Percentiles rank a stretch among this genome's conserved stretches.
These are phyloP conservation scores for Blastobotrys americana DNA, from an alignment of 805 yeast species.

Conservation along the genomic window DNA sequence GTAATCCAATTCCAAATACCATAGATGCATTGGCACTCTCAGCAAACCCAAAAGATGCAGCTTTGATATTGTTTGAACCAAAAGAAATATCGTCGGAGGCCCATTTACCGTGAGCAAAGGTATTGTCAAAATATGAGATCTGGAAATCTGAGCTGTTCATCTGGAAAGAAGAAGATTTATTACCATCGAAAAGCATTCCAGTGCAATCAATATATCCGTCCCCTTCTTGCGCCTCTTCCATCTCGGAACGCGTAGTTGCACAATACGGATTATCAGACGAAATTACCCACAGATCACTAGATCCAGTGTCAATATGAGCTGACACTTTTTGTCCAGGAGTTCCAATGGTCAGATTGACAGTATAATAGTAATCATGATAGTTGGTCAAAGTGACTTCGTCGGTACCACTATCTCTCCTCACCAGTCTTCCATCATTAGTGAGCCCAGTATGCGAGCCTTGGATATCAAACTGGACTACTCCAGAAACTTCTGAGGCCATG, in stretches of 20 bases:
- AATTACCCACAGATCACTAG: slow-evolving; percentile 66
- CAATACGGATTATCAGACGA: slow-evolving; percentile 41
- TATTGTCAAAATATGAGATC: slow-evolving; percentile 36
- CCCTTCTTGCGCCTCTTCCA: slow-evolving; percentile 19
- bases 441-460: slow-evolving; percentile 5
- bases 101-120: slow-evolving; percentile 48
- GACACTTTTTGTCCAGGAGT: slow-evolving; percentile 46
- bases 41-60: slow-evolving; percentile 35
- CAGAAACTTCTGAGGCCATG: slow-evolving; percentile 2
- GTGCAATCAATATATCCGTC: slow-evolving; percentile 19
- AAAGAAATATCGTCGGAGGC: slow-evolving; percentile 57
- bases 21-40: slow-evolving; percentile 50
- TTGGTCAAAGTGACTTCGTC: slow-evolving; percentile 20
- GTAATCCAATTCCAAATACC: slow-evolving; percentile 18
- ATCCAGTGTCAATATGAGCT: slow-evolving; percentile 66
- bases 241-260: slow-evolving; percentile 27
- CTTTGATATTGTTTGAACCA: slow-evolving; percentile 41
- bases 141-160: slow-evolving; percentile 19
- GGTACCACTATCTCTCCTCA: slow-evolving; percentile 2
- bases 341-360: slow-evolving; percentile 39
- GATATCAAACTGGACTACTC: slow-evolving; percentile 14
- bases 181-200: slow-evolving; percentile 28
- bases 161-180: slow-evolving; percentile 26
- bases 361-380: slow-evolving; percentile 25
- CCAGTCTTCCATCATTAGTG: neutral